Base-by-base conservation (phyloP, 768 basidiomycete genomes). In the Scleroderma citrinum region DNA sequence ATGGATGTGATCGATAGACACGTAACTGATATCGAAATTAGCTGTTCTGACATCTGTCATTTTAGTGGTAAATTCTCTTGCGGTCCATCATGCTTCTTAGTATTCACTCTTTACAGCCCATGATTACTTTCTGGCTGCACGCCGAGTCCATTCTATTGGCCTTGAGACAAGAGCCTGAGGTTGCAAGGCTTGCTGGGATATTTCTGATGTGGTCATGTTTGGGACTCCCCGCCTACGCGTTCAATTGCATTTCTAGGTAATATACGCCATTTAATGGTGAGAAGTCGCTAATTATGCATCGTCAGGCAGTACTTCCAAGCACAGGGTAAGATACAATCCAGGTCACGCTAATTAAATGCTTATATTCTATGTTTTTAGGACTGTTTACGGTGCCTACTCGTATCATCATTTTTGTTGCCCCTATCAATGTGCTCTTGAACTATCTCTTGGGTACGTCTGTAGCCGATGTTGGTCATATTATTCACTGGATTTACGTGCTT, bases 301-400 rank as follows among this genome's bases (percentile, higher is more conserved):
- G 4, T 17, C 35, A 72, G 71, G 11, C 70, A 73, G 39, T 76
- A 74, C 53, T 71, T 92, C 59, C 88, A 92, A 63, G 87, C 85
- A 5, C 89, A 92, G 71, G 85, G 83, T 81, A 83, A 53, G 83
- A 77, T 8, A 59, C 78, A 4, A 29, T 29, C 8, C 5, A 29
- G 8, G 8, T 29, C 4, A 14, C 55, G 77, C 71, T 13, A 16
- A 24, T 7, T 17, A 3, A 16, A 21, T 32, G n/a, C 6, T 19
- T 13, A 46, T 60, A 17, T 58, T 30, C 20, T 41, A n/a, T 19
- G 8, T 46, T 17, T 24, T 5, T 29, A 84, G 84, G 86, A 31
- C 72, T 92, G 8, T 92, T 94, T 66, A 71, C 76, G n/a, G 80
- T 88, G 2, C 92, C 92, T 0, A 92, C 92, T 1, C 79, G 84